Percentiles rank a stretch among this genome's conserved stretches.
phyloP scores from a whole-genome alignment of 345 rosid species.

The Erysimum cheiranthoides region DNA sequence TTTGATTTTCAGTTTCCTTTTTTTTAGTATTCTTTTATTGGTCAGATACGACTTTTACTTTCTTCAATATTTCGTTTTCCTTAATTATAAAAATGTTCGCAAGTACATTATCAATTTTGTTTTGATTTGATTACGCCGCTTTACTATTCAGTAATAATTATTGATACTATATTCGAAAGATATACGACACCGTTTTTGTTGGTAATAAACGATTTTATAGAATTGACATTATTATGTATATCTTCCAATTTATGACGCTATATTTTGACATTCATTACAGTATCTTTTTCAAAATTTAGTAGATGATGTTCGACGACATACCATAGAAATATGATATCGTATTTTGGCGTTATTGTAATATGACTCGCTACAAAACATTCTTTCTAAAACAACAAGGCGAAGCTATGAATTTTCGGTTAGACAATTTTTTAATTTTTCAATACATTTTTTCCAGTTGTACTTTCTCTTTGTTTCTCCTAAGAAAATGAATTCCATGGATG shows the following conservation, averaged over 20 bases:
- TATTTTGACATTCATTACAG: conserved; percentile 20
- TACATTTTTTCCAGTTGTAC: neutral
- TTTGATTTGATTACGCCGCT: conserved; percentile 31
- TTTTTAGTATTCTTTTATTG: conserved; percentile 21
- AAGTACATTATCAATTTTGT: conserved; percentile 19
- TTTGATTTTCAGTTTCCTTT: conserved; percentile 25
- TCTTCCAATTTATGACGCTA: conserved; percentile 25
- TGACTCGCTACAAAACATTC: conserved; percentile 4
- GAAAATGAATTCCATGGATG: conserved; percentile 19
- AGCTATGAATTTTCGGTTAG: neutral
- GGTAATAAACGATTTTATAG: neutral
- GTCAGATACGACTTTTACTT: conserved; percentile 47
- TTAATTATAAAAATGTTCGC: neutral
- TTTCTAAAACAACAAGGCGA: neutral
- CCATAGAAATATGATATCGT: conserved; percentile 9
- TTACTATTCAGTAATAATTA: conserved; percentile 3
- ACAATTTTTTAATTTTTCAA: neutral
- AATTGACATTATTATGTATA: neutral
- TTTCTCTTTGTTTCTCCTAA: neutral
- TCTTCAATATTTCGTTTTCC: conserved; percentile 7
- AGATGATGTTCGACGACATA: conserved; percentile 6
- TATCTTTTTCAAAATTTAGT: neutral
- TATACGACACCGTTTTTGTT: neutral
- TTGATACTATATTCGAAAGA: neutral
- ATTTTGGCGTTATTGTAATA: neutral